Evolutionary conservation across 345 rosid species (phyloP).

Genomic region (Melaleuca alternifolia): DNA sequence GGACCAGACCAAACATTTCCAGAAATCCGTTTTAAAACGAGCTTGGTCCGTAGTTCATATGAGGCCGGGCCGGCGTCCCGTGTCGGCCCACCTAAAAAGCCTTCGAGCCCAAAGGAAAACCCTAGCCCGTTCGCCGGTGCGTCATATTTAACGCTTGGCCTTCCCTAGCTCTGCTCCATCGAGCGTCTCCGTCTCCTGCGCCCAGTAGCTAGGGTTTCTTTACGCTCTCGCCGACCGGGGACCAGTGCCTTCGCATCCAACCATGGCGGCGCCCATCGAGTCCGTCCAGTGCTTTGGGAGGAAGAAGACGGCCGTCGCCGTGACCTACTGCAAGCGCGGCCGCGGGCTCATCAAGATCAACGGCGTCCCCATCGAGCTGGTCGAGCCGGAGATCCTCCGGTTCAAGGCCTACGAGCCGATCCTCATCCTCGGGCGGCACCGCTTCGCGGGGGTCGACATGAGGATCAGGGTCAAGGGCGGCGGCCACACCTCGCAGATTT

Average conservation of each 20-base stretch:
- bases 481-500: slow-evolving; percentile 72
- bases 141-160: background rate
- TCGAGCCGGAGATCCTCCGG: slow-evolving; percentile 75
- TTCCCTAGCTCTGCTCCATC: background rate
- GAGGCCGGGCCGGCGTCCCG: no score
- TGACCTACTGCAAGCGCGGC: slow-evolving; percentile 74
- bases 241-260: background rate
- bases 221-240: background rate
- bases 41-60: no score
- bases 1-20: no score
- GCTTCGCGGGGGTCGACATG: slow-evolving; percentile 68
- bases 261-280: slow-evolving; percentile 10
- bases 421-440: slow-evolving; percentile 66
- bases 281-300: slow-evolving; percentile 78
- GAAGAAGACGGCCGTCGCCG: slow-evolving; percentile 83
- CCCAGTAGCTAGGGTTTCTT: slow-evolving; percentile 8
- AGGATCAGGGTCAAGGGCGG: slow-evolving; percentile 65
- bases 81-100: background rate
- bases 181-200: background rate
- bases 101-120: background rate
- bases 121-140: background rate
- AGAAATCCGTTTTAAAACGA: no score
- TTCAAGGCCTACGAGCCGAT: slow-evolving; percentile 73
- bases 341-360: slow-evolving; percentile 68
- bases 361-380: slow-evolving; percentile 68